phyloP scores from a whole-genome alignment of 2,329 filamentous ascomycete species.

The Mycogone perniciosa region DNA sequence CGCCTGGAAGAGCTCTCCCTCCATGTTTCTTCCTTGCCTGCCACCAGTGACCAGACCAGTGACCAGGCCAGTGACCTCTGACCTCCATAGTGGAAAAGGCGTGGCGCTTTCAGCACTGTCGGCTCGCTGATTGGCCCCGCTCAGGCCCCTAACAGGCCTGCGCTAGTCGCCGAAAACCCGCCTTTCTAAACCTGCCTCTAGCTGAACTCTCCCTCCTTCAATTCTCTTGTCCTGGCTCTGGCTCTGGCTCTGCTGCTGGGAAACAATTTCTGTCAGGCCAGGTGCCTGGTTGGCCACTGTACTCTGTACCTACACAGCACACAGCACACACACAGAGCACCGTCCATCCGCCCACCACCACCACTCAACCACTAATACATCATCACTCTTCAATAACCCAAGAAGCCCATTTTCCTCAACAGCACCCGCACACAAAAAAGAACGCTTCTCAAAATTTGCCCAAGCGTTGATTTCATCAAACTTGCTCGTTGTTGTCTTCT shows the following conservation, averaged over 20 bases:
- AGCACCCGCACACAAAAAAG: slow-evolving; percentile 3
- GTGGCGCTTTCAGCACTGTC: slow-evolving; percentile 20
- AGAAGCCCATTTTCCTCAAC: background rate
- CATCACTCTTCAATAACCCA: slow-evolving; percentile 14
- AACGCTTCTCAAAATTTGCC: slow-evolving; percentile 1
- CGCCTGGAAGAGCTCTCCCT: background rate
- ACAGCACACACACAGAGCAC: background rate
- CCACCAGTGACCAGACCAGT: background rate
- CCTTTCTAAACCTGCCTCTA: slow-evolving; percentile 20
- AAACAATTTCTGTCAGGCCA: background rate
- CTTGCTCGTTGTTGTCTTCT: slow-evolving; percentile 4
- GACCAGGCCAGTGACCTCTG: no score
- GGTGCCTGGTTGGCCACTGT: background rate
- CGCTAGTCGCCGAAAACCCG: slow-evolving; percentile 23
- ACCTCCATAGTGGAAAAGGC: slow-evolving; percentile 14
- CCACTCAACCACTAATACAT: slow-evolving; percentile 26
- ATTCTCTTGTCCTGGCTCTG: slow-evolving; percentile 16
- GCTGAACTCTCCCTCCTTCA: slow-evolving; percentile 23
- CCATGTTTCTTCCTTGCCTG: background rate
- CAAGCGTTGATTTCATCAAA: slow-evolving; percentile 1
- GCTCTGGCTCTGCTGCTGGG: background rate
- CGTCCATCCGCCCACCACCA: background rate
- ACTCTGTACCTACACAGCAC: slow-evolving; percentile 3
- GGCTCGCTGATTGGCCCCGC: slow-evolving; percentile 27
- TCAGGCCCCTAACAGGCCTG: slow-evolving; percentile 21